Evolutionary conservation across 805 yeast genomes (phyloP), one percentile per base, ranked within the genome.

Genomic region (Candida tallmaniae): DNA sequence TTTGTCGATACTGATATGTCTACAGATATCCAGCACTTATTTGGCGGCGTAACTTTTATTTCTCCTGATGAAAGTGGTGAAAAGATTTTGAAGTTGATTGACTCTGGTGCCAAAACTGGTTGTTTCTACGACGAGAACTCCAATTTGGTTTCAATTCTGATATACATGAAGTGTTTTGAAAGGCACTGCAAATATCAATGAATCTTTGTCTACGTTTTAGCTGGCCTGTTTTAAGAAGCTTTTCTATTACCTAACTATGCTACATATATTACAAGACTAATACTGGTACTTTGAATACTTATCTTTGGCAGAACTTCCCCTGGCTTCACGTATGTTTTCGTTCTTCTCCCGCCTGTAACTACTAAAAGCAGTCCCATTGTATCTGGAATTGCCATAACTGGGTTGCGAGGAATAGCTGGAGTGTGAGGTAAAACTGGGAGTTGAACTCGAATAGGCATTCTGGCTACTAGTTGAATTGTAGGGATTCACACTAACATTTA

Each of bases 1-100:
- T 24, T 52, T 11, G 70, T 65, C 8, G 6, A 32, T 7, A 57
- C 63, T 20, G 70, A 65, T 33, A 57, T 58, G 64, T 57, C 30
- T 16, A 12, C 41, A 53, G 23, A 46, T 11, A 34, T 23, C 5
- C 6, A n/a, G 10, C 9, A 9, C n/a, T 8, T 6, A 8, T 24
- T 24, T 13, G 23, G 23, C 10, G 23, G 9, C 7, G 23, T 7
- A 7, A 15, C 4, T 5, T 36, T 36, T 15, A 13, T 33, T 5
- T 5, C 33, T 11, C 38, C 44, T n/a, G 36, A 30, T 2, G 20
- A 25, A 10, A 14, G 32, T 31, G 37, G 26, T 16, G 9, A 13
- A 3, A 22, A 23, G 11, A 15, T 35, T 6, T 7, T 29, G 3
- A 13, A 29, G 5, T 21, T 29, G 12, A 17, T 29, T 8, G 16